Evolutionary conservation across 2,329 filamentous ascomycete species (phyloP), one percentile per base, ranked within the genome.

Genomic region (Dactylellina drechsleri): DNA sequence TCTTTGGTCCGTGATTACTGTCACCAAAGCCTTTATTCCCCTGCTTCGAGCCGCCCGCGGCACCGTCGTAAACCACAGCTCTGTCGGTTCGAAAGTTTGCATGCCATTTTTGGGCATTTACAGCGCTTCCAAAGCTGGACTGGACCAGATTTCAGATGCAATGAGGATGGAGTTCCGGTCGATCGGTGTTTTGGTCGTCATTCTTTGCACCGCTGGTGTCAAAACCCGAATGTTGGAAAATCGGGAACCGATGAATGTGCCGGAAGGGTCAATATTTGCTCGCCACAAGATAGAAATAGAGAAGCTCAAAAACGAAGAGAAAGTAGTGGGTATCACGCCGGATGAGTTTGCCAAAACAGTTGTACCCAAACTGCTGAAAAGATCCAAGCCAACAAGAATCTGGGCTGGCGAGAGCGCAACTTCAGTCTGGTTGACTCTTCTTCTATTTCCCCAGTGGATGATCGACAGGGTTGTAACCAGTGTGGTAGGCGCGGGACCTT

Each of bases 11-110:
- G 50, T 80, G 0, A 49, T 84, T 1, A 66, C 78, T 7, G 79
- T 83, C 8, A 81, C 81, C 0, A 81, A 85, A 41, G 80, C 80
- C 0, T 85, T 85, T 70, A 41, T 77, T 7, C 77, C 79, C 5
- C 43, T 79, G 50, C 36, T 80, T 1, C 70, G 79, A n/a, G 54
- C 77, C 20, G 66, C 75, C 1, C 52, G 71, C 28, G 78, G 79
- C 0, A 43, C 68, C 1, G 61, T 80, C 4, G 59, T 76, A 2
- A 80, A 79, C 26, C 57, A 60, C 41, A 49, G 57, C 18, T 60
- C 57, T 18, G 57, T 60, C 15, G 57, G 57, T n/a, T 60, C 57
- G 31, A 60, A 49, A 36, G 57, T 60, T 36, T 60, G 57, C 41
- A 60, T 60, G 57, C 57, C 57, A 16, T 60, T 60, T 36, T 60